Base-by-base conservation (phyloP, 306 rosid species). In the Sophora flavescens region DNA sequence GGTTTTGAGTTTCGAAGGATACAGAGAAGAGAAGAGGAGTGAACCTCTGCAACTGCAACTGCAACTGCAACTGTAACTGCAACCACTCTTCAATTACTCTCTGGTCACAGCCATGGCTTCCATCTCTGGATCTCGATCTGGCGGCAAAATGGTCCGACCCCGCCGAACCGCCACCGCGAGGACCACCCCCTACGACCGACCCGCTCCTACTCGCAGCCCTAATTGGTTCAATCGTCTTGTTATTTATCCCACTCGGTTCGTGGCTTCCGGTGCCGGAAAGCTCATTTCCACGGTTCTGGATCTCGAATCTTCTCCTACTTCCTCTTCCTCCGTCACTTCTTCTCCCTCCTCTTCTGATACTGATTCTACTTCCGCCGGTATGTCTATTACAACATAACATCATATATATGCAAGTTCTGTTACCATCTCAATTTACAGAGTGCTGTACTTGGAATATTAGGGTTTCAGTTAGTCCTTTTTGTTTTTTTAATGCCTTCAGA, bases 231-330 rank as follows among this genome's bases (percentile, higher is more conserved):
- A 93, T 4, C 89, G 86, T 81, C 74, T 91, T 75, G 79, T 93
- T 16, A 36, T 83, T 52, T 88, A 90, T 0, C 96, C 98, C 2
- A 78, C 96, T 79, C 93, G 86, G 16, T 72, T 81, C 63, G 71
- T 93, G 70, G 96, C 91, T 70, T 68, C 80, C 8, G 89, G 95
- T 54, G 96, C 98, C 53, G 97, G 98, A 9, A 94, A 91, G 70
- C 68, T 90, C 8, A 7, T 94, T 15, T 77, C 91, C 45, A 48
- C 94, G 3, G 97, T 81, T 28, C 79, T 94, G 78, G 81, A 85
- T 76, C 82, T 89, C 44, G 89, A 86, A 30, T 70, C 91, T 33
- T 69, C 87, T 0, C 81, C 89, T 4, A 10, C 81, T 32, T 64
- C 85, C 3, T 76, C 86, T 4, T 77, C 85, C 1, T 74, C 79